These are phyloP conservation scores for Sistotremastrum niveocremeum DNA, from an alignment of 768 basidiomycete species.

Conservation along the genomic window DNA sequence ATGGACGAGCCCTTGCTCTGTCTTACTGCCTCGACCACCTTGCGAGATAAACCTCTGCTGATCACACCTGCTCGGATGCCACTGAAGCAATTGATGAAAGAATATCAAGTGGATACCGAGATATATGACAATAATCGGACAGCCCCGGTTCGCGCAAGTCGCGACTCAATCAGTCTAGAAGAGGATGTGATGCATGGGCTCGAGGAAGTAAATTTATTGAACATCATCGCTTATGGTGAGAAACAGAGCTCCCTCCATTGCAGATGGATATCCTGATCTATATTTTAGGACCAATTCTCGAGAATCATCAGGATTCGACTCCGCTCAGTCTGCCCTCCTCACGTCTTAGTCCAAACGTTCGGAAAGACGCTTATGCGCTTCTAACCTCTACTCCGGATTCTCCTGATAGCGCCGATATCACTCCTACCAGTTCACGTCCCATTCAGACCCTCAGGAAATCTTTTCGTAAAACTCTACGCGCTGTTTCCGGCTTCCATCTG, in stretches of 20 bases:
- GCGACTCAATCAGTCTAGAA: constrained; percentile 20
- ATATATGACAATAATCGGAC: constrained; percentile 12
- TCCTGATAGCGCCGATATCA: constrained; percentile 29
- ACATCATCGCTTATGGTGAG: constrained; percentile 53
- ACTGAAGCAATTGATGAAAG: constrained; percentile 12
- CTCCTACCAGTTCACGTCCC: constrained; percentile 24
- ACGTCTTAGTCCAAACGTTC: constrained; percentile 54
- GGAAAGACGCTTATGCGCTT: constrained; percentile 54
- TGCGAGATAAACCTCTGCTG: constrained; percentile 64
- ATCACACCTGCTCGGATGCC: constrained; percentile 25
- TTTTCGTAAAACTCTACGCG: constrained; percentile 64
- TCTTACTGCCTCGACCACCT: constrained; percentile 72
- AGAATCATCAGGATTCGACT: constrained; percentile 15
- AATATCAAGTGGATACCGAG: constrained; percentile 3
- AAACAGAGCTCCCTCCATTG: neutral
- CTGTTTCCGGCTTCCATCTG: constrained; percentile 74
- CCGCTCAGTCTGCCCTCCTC: constrained; percentile 47
- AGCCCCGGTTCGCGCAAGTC: constrained; percentile 20
- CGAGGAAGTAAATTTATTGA: constrained; percentile 55
- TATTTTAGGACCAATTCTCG: constrained; percentile 32
- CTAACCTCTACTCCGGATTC: constrained; percentile 33
- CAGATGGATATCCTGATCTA: constrained; percentile 5
- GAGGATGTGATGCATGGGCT: constrained; percentile 33
- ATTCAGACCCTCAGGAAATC: constrained; percentile 69
- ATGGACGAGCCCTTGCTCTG: constrained; percentile 68